Evolutionary conservation across 306 rosid genomes (phyloP).

Genomic region (Lathyrus tuberosus): DNA sequence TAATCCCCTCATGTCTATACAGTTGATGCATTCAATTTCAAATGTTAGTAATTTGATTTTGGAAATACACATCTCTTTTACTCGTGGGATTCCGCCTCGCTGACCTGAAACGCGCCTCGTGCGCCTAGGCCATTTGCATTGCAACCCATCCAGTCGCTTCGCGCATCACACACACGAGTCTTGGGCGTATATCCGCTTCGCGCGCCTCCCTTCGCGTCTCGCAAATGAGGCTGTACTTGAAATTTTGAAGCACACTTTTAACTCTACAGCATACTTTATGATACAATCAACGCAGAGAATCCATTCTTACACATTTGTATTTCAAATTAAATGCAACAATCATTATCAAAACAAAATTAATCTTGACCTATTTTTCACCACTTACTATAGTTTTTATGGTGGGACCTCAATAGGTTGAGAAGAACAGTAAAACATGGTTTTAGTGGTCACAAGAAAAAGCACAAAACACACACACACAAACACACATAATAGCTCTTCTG

Average conservation of each 20-base stretch:
- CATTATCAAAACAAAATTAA: neutral
- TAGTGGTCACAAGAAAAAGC: slow-evolving; percentile 29
- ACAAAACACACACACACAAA: neutral
- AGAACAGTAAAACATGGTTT: slow-evolving; percentile 12
- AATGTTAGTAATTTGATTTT: too few relatives aligned
- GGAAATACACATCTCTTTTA: too few relatives aligned
- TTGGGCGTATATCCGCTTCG: too few relatives aligned
- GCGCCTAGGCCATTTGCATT: too few relatives aligned
- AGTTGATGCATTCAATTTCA: too few relatives aligned
- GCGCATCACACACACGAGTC: too few relatives aligned
- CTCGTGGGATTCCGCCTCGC: too few relatives aligned
- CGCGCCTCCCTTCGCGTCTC: too few relatives aligned
- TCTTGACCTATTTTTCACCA: slow-evolving; percentile 14
- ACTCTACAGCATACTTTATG: neutral
- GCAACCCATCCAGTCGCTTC: too few relatives aligned
- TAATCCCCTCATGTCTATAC: too few relatives aligned
- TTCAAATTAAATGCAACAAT: neutral
- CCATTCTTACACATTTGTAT: neutral
- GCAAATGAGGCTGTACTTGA: neutral
- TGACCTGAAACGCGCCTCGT: too few relatives aligned
- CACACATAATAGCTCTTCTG: slow-evolving; percentile 6
- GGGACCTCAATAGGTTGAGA: slow-evolving; percentile 17
- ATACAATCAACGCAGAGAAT: neutral
- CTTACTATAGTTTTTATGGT: neutral
- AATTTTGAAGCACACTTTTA: neutral